phyloP scores from a whole-genome alignment of 176 grass and related monocot genomes.

The Cenchrus americanus region DNA sequence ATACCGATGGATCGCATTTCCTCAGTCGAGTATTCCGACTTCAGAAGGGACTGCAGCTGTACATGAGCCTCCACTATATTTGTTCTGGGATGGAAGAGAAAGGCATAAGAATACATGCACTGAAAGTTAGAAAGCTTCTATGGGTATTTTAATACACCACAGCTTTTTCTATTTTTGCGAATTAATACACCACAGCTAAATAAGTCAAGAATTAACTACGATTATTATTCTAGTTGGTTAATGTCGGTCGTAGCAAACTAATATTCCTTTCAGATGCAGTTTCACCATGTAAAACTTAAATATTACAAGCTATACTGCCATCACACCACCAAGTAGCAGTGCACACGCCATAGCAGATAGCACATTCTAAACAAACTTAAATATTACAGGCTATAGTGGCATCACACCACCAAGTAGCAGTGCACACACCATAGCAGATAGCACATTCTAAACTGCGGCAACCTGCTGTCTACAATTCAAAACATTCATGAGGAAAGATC shows the following conservation, averaged over 20 bases:
- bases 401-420: background rate
- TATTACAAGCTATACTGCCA: background rate
- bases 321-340: background rate
- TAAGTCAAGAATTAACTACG: background rate
- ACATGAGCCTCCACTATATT: conserved; percentile 94
- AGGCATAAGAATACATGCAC: background rate
- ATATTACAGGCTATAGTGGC: background rate
- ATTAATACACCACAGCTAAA: background rate
- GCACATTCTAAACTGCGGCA: background rate
- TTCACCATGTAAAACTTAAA: background rate
- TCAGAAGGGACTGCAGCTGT: conserved; percentile 79
- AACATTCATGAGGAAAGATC: background rate
- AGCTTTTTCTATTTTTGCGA: too few relatives aligned
- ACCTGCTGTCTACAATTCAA: background rate
- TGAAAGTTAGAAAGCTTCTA: background rate
- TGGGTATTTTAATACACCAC: background rate
- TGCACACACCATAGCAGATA: background rate
- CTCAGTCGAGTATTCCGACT: conserved; percentile 79
- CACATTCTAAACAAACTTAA: background rate
- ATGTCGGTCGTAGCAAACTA: background rate
- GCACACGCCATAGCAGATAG: background rate
- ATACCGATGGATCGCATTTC: conserved; percentile 75
- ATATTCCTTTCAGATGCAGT: background rate
- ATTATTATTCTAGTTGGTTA: background rate
- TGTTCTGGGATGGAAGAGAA: conserved; percentile 52